phyloP scores from a whole-genome alignment of 106 monocot genomes.

The Hemerocallis citrina region DNA sequence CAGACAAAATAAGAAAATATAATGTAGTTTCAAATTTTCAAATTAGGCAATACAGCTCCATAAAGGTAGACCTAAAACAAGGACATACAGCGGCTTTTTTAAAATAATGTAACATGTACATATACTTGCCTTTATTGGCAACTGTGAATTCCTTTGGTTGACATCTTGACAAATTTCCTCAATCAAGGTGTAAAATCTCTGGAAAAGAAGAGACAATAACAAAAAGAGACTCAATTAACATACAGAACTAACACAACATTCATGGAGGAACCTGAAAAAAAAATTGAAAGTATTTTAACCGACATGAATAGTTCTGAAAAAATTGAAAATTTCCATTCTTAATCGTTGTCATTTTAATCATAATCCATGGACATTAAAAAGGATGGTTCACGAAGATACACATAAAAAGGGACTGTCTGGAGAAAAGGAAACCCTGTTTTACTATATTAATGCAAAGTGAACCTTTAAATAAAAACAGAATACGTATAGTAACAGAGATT shows the following conservation, averaged over 20 bases:
- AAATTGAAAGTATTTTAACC: no score
- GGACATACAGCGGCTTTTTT: no score
- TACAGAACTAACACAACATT: neutral
- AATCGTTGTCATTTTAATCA: neutral
- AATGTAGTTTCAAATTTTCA: no score
- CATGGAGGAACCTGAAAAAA: neutral
- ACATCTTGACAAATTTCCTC: slow-evolving; percentile 30
- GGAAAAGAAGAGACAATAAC: neutral
- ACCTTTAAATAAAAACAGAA: neutral
- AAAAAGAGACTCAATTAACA: neutral
- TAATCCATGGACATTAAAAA: neutral
- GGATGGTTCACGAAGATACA: neutral
- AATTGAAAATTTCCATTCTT: no score
- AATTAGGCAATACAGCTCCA: no score
- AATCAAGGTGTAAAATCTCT: slow-evolving; percentile 35
- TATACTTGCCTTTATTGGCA: slow-evolving; percentile 40
- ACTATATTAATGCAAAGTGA: neutral
- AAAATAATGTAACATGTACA: no score
- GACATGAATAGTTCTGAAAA: no score
- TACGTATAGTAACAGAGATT: neutral
- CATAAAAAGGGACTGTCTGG: neutral
- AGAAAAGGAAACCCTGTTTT: neutral
- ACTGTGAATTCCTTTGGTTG: slow-evolving; percentile 14
- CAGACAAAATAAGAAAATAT: no score
- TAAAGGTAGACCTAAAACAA: no score